Conservation (phyloP, 352 stramenopile genomes). For the Phytophthora boehmeriae region DNA sequence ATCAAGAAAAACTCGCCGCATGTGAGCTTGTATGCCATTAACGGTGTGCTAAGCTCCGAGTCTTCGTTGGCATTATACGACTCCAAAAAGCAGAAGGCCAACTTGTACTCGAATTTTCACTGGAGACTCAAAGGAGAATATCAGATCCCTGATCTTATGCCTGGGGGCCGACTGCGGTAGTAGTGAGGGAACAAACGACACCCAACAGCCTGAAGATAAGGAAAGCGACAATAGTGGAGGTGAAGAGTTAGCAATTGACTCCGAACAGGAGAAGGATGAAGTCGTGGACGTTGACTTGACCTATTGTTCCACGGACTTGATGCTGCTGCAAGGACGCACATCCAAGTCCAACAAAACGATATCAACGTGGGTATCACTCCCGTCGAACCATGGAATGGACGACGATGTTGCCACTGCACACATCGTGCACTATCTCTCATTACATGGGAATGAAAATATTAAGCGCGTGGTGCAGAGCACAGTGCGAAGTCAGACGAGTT, state of each 20-base stretch:
- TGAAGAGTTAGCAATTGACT: conserved; percentile 2
- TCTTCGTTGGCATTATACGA: conserved; percentile 81
- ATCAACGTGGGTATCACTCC: conserved; percentile 82
- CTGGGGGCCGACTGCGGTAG: conserved; percentile 13
- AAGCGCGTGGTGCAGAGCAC: conserved; percentile 75
- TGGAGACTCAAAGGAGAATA: conserved; percentile 78
- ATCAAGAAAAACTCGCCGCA: conserved; percentile 80
- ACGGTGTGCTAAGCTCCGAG: conserved; percentile 67
- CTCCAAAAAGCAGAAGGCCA: conserved; percentile 48
- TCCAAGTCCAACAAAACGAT: conserved; percentile 43
- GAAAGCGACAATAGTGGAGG: conserved; percentile 10
- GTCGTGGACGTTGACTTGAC: conserved; percentile 64
- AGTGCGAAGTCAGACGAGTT: conserved; percentile 21
- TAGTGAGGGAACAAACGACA: conserved; percentile 8
- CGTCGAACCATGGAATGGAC: conserved; percentile 66
- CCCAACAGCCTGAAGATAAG: background rate
- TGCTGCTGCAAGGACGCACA: conserved; percentile 74
- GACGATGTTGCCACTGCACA: conserved; percentile 60
- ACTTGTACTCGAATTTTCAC: conserved; percentile 82
- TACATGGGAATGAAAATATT: conserved; percentile 80
- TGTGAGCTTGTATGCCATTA: conserved; percentile 77
- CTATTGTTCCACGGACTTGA: conserved; percentile 84
- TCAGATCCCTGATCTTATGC: conserved; percentile 57
- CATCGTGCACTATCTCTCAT: conserved; percentile 79
- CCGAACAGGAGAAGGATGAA: conserved; percentile 24